Conservation (phyloP, 345 rosid species). For the Luvunga scandens region DNA sequence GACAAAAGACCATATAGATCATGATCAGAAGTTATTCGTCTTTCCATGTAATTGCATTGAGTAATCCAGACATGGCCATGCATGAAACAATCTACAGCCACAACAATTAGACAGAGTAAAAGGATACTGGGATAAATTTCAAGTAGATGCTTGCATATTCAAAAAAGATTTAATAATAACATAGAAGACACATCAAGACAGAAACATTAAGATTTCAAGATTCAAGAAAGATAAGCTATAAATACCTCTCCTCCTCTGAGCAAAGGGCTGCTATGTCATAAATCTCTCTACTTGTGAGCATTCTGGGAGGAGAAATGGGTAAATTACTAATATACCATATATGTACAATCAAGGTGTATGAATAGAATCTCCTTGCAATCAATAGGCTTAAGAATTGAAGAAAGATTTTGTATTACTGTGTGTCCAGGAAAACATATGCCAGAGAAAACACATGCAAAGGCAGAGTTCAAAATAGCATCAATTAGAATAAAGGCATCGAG, state of each 20-base stretch:
- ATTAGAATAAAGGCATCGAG: neutral
- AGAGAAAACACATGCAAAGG: neutral
- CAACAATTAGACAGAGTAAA: neutral
- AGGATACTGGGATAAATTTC: neutral
- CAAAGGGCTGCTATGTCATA: constrained; percentile 90
- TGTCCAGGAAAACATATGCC: neutral
- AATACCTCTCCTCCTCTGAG: constrained; percentile 70
- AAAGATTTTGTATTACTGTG: neutral
- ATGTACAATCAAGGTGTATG: neutral
- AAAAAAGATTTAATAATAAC: neutral
- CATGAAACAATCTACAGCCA: neutral
- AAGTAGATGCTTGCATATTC: neutral
- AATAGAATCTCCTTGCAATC: neutral
- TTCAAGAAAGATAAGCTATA: neutral
- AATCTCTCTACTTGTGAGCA: constrained; percentile 60
- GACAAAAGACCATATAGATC: constrained; percentile 10
- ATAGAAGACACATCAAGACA: neutral
- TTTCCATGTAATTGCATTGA: neutral
- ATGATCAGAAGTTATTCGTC: neutral
- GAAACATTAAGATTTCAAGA: neutral
- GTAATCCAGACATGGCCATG: neutral
- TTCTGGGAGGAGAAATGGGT: constrained; percentile 36
- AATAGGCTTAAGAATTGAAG: neutral
- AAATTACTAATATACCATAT: neutral
- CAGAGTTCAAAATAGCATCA: neutral